Evolutionary conservation across 805 yeast species (phyloP), one percentile per base, ranked within the genome.

Genomic region (Wickerhamiella brachini): DNA sequence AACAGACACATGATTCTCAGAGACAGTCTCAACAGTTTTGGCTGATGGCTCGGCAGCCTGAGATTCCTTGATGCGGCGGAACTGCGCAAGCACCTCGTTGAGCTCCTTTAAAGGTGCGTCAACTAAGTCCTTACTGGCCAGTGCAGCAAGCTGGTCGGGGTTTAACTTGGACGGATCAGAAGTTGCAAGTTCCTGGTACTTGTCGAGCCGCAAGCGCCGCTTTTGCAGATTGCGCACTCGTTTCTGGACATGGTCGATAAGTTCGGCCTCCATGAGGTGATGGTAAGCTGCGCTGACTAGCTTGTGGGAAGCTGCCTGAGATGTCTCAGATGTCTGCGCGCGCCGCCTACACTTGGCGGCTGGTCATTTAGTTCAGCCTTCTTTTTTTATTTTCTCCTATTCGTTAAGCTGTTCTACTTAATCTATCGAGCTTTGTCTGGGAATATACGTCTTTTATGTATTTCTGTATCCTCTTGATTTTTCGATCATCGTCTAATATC

Each of bases 201-300:
- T 61, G 54, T 67, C 71, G 34, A 67, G 60, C 42, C 60, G 57
- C 51, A 54, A 57, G 57, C 65, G 65, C 43, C 70, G 62, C 53
- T 67, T 67, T 48, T 57, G 64, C 17, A 67, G 59, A 54, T 67
- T 67, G 41, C 71, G 67, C 46, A 66, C 58, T 5, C 71, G 65
- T 54, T 62, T 63, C 43, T 59, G 62, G 18, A 54, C 24, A 47
- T 53, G 58, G 44, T 55, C 60, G 15, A 43, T 43, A 18, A 54
- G 53, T 23, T 52, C 56, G 51, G 55, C 59, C 47, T 48, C 51
- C 55, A 53, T 53, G 17, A 29, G 49, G 21, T 26, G 20, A 42
- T n/a, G n/a, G n/a, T n/a, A n/a, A n/a, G n/a, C n/a, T 22, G 8
- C 12, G 34, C 34, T 29, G 34, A 29, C 34, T 5, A 29, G 8